Conservation (phyloP, 2,329 filamentous ascomycete genomes). For the Hymenoscyphus scutula region DNA sequence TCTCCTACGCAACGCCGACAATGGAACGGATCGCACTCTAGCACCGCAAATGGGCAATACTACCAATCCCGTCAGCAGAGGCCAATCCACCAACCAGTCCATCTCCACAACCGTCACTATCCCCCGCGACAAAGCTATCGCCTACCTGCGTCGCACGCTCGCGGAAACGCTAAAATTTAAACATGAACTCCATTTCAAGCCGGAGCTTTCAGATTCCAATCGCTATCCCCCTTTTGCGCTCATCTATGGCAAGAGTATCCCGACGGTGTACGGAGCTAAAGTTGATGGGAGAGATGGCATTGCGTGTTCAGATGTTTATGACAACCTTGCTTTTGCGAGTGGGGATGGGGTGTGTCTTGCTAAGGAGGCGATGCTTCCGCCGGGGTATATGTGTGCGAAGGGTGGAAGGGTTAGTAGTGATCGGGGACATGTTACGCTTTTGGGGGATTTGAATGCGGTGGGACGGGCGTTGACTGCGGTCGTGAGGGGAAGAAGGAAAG, state of each 20-base stretch:
- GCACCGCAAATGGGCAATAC: slow-evolving; percentile 26
- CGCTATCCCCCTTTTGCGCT: slow-evolving; percentile 77
- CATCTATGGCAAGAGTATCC: slow-evolving; percentile 82
- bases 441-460: slow-evolving; percentile 81
- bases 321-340: slow-evolving; percentile 80
- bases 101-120: slow-evolving; percentile 36
- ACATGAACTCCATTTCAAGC: slow-evolving; percentile 62
- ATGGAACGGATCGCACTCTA: slow-evolving; percentile 32
- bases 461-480: slow-evolving; percentile 71
- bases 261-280: slow-evolving; percentile 79
- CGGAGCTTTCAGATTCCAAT: slow-evolving; percentile 61
- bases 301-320: slow-evolving; percentile 73
- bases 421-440: slow-evolving; percentile 79
- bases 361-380: slow-evolving; percentile 78
- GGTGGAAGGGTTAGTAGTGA: slow-evolving; percentile 77
- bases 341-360: slow-evolving; percentile 90
- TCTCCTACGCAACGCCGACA: slow-evolving; percentile 24
- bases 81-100: slow-evolving; percentile 30
- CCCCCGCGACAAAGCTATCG: slow-evolving; percentile 39
- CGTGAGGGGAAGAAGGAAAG: slow-evolving; percentile 62
- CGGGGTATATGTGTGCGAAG: slow-evolving; percentile 71
- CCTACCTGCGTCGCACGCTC: slow-evolving; percentile 75
- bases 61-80: slow-evolving; percentile 26
- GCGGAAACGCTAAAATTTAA: slow-evolving; percentile 73
- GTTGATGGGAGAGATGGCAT: slow-evolving; percentile 74